Evolutionary conservation across 768 basidiomycete genomes (phyloP).

Genomic region (Phaeotremella skinneri): DNA sequence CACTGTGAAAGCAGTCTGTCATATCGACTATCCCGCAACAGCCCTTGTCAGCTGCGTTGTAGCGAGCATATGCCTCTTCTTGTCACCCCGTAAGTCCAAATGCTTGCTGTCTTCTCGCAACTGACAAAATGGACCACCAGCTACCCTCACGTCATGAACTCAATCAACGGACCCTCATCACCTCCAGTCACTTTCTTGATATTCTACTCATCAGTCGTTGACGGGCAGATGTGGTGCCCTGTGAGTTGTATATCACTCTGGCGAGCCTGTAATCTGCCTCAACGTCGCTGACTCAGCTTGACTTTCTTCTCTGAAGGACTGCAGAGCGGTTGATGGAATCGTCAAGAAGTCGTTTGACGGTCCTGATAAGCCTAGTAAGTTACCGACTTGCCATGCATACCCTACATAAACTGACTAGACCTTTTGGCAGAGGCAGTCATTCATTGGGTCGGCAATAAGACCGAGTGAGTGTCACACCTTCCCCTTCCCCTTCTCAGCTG

Average conservation of each 20-base stretch:
- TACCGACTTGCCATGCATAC: neutral
- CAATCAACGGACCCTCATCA: conserved; percentile 40
- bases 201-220: conserved; percentile 48
- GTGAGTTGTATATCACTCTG: too few species aligned
- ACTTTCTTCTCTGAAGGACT: conserved; percentile 32
- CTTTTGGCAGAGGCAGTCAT: conserved; percentile 42
- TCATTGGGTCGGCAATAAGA: conserved; percentile 39
- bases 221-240: conserved; percentile 52
- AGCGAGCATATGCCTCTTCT: conserved; percentile 19
- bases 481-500: too few species aligned
- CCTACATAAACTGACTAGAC: neutral
- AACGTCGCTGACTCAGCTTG: neutral
- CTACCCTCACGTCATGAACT: conserved; percentile 47
- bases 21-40: neutral
- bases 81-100: conserved; percentile 24
- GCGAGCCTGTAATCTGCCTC: too few species aligned
- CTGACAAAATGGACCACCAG: conserved; percentile 15
- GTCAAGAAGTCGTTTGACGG: conserved; percentile 44
- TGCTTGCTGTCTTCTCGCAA: neutral
- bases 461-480: conserved; percentile 28
- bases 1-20: neutral
- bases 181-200: conserved; percentile 44
- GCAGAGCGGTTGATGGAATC: conserved; percentile 38
- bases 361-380: conserved; percentile 44
- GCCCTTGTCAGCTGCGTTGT: too few species aligned